phyloP scores from a whole-genome alignment of 768 basidiomycete genomes.

The Pleurotus sapidus region DNA sequence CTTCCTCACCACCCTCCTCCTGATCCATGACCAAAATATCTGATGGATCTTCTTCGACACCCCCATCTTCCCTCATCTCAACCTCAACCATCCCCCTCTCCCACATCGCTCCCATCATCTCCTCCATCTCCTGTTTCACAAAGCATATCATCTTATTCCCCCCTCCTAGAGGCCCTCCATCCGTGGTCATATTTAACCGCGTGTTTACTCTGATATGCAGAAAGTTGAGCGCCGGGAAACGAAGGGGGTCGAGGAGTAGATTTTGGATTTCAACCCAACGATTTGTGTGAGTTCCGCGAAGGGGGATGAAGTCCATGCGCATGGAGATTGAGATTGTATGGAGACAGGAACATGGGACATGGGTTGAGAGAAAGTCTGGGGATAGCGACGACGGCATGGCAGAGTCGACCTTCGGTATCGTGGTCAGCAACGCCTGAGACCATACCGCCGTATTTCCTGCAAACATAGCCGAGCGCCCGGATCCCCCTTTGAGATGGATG shows the following conservation, averaged over 20 bases:
- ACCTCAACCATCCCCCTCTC: slow-evolving; percentile 1
- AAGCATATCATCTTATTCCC: neutral
- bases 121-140: slow-evolving; percentile 1
- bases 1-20: too few relatives aligned
- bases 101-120: neutral
- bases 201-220: neutral
- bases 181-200: neutral
- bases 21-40: too few relatives aligned
- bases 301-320: slow-evolving; percentile 7
- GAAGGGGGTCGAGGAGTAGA: neutral
- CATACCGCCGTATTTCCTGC: slow-evolving; percentile 6
- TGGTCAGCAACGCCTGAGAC: neutral
- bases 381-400: too few relatives aligned
- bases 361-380: too few relatives aligned
- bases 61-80: neutral
- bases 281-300: slow-evolving; percentile 5
- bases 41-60: neutral
- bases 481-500: slow-evolving; percentile 1
- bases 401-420: neutral
- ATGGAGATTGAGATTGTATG: neutral
- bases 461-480: slow-evolving; percentile 7
- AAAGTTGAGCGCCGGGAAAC: neutral
- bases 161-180: neutral
- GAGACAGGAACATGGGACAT: neutral
- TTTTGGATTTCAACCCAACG: neutral